Conservation (phyloP, 192 early-diverging fungal genomes). For the Coemansia aciculifera region DNA sequence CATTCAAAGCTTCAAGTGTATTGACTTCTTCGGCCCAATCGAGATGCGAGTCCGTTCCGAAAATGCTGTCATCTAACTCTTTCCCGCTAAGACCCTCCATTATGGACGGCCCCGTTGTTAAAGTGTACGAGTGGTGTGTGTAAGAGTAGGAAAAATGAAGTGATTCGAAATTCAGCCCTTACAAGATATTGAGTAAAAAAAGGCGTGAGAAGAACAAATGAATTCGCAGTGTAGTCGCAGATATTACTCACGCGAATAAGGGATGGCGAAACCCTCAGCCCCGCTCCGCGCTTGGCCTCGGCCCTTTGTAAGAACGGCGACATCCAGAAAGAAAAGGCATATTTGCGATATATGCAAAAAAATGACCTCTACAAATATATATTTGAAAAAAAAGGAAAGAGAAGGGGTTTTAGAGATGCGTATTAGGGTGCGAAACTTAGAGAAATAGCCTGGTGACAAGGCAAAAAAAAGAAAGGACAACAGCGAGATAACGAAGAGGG, state of each 20-base stretch:
- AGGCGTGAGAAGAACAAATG: neutral
- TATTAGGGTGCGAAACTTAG: neutral
- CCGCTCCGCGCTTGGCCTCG: neutral
- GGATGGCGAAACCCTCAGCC: neutral
- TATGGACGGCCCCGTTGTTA: slow-evolving; percentile 4
- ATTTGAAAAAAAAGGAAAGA: neutral
- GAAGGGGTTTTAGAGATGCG: slow-evolving; percentile 1
- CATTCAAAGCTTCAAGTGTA: slow-evolving; percentile 21
- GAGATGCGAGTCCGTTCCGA: slow-evolving; percentile 43
- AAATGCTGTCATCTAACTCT: slow-evolving; percentile 55
- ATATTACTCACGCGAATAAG: neutral
- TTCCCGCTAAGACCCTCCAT: slow-evolving; percentile 45
- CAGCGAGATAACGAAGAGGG: neutral
- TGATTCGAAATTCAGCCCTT: neutral
- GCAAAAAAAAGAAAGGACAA: neutral
- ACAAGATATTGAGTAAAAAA: neutral
- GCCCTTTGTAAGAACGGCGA: neutral
- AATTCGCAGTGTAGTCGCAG: neutral
- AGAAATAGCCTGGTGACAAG: neutral
- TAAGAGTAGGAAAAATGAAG: neutral
- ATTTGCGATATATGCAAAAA: neutral
- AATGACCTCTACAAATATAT: neutral
- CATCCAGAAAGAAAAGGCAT: neutral
- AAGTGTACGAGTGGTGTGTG: neutral
- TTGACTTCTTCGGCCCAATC: slow-evolving; percentile 55